These are phyloP conservation scores for Collybia nuda DNA, from an alignment of 768 basidiomycete species.

Conservation along the genomic window DNA sequence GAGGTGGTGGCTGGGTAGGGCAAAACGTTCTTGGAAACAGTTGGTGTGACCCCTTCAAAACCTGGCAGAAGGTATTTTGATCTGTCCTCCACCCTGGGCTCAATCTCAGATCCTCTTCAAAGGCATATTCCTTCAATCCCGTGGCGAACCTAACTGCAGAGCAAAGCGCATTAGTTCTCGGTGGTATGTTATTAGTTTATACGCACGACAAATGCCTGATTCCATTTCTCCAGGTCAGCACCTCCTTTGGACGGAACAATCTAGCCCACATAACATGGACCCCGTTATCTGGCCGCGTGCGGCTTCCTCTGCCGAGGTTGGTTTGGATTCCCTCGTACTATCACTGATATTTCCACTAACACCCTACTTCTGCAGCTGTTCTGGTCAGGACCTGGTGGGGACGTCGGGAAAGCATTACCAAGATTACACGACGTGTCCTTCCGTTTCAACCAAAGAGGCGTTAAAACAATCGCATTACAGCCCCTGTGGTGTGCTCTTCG, in stretches of 20 bases:
- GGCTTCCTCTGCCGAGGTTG: constrained; percentile 62
- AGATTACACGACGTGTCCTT: not conserved
- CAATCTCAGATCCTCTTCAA: not conserved
- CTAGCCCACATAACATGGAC: constrained; percentile 65
- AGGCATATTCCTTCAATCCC: constrained; percentile 74
- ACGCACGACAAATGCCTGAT: not conserved
- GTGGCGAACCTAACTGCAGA: constrained; percentile 51
- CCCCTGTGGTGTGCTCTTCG: constrained; percentile 3
- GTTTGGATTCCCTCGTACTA: not conserved
- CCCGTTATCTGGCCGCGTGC: constrained; percentile 71
- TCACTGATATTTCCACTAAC: not conserved
- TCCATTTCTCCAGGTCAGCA: constrained; percentile 47
- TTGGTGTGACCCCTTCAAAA: constrained; percentile 82
- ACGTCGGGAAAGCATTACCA: not conserved
- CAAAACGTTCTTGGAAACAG: constrained; percentile 44
- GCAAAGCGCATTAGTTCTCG: constrained; percentile 58
- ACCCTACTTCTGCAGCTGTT: not conserved
- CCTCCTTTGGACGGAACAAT: constrained; percentile 76
- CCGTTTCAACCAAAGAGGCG: not conserved
- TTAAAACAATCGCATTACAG: constrained; percentile 55
- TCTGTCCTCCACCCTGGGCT: not conserved
- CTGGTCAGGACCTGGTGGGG: constrained; percentile 1
- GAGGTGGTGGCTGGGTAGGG: constrained; percentile 71
- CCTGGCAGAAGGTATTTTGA: constrained; percentile 63
- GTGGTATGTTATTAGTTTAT: constrained; percentile 43